These are phyloP conservation scores for Rutstroemia sp. DNA, from an alignment of 2,329 filamentous ascomycete species.

Conservation along the genomic window DNA sequence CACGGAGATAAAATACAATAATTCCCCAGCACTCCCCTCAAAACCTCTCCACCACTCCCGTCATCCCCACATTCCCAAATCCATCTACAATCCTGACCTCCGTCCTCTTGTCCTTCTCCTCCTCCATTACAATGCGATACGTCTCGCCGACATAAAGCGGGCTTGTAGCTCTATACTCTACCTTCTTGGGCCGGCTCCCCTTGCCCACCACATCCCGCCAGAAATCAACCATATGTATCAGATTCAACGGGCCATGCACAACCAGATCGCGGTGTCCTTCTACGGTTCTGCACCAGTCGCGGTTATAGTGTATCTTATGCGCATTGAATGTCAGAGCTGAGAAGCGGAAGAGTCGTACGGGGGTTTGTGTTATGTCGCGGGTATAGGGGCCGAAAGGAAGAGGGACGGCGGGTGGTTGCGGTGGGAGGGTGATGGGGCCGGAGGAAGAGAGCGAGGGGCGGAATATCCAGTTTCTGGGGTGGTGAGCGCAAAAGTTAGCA, in stretches of 20 bases:
- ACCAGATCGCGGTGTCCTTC: conserved; percentile 59
- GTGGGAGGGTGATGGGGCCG: conserved; percentile 17
- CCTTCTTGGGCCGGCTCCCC: conserved; percentile 30
- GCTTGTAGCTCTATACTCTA: conserved; percentile 41
- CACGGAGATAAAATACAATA: too few species aligned
- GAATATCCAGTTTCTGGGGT: conserved; percentile 27
- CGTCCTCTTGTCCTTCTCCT: conserved; percentile 25
- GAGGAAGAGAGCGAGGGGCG: conserved; percentile 19
- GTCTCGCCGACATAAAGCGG: conserved; percentile 42
- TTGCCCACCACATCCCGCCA: conserved; percentile 41
- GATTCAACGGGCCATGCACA: conserved; percentile 73
- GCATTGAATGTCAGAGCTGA: conserved; percentile 81
- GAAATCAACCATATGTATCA: conserved; percentile 65
- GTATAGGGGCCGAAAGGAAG: conserved; percentile 15
- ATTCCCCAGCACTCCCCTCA: background rate
- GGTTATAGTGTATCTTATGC: conserved; percentile 84
- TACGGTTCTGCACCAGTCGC: conserved; percentile 29
- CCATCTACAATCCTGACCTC: conserved; percentile 23
- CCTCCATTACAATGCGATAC: conserved; percentile 37
- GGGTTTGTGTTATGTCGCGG: conserved; percentile 29
- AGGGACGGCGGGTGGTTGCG: conserved; percentile 11
- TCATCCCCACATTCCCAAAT: conserved; percentile 28
- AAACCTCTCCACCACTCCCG: conserved; percentile 23
- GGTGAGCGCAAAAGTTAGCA: background rate
- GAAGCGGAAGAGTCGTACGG: conserved; percentile 60